Evolutionary conservation across 306 rosid genomes (phyloP), one percentile per base, ranked within the genome.

Genomic region (Ziziphus jujuba): DNA sequence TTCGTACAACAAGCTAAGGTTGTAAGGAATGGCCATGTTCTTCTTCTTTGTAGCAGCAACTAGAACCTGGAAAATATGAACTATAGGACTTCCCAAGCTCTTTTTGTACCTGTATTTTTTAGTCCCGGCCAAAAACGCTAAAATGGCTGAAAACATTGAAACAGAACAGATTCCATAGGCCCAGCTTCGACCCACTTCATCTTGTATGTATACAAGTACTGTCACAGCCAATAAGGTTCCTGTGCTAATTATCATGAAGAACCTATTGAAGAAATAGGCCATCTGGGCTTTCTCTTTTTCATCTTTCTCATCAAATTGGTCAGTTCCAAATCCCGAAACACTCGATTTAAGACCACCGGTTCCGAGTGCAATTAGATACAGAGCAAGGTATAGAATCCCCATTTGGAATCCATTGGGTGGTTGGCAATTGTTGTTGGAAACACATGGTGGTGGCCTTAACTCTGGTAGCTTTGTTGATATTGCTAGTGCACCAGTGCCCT

Each of bases 301-400:
- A 75, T 89, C 91, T 67, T 84, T 89, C 59, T 87, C 96, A 11
- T 92, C 96, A 35, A 92, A 92, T 57, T 92, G 97, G 65, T 92
- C 98, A 0, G 89, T 82, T 11, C 98, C 98, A 56, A 92, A 92
- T 19, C 98, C 98, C 2, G 97, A 92, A 47, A 90, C 83, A 63
- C 98, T 92, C n/a, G 98, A 92, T 66, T 92, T 92, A 7, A 90
- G 76, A 58, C 98, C 98, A 5, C 98, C 97, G 0, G 87, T 90
- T 51, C 97, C 98, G 24, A 92, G 78, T 23, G 96, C 96, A 66
- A 87, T 80, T 20, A 87, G 77, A 66, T 84, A 92, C 24, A 92
- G 72, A 35, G 91, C 89, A 53, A 84, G 5, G 86, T 83, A 90
- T 9, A 92, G 64, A 48, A 90, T 80, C 58, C 93, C 96, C 96